Percentiles rank a stretch among this genome's conserved stretches.
Conservation (phyloP, 768 basidiomycete genomes). For the Tricholoma terreum region DNA sequence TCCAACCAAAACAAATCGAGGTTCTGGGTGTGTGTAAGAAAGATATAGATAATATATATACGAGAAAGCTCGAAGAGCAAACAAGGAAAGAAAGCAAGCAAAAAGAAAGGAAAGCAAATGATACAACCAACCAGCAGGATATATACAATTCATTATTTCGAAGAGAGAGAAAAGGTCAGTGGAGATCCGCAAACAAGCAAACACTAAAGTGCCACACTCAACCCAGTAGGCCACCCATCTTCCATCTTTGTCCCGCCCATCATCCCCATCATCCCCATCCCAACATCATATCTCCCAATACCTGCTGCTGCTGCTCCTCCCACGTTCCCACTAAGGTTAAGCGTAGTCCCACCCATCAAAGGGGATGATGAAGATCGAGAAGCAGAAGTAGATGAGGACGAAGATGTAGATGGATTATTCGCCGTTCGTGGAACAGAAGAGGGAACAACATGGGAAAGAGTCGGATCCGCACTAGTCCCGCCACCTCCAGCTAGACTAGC, state of each 20-base stretch:
- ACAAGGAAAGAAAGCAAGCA: not conserved
- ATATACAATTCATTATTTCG: not conserved
- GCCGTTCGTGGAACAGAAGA: not conserved
- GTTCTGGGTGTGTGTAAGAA: not conserved
- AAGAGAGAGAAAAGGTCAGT: not conserved
- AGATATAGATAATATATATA: not conserved
- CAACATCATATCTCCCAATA: not conserved
- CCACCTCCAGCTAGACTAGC: conserved; percentile 20
- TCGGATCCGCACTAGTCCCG: not conserved
- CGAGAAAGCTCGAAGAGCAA: not conserved
- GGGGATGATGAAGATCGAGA: conserved; percentile 2
- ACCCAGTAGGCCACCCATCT: conserved; percentile 10
- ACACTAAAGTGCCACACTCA: conserved; percentile 1
- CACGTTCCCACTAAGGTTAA: not conserved
- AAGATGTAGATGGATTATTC: not conserved
- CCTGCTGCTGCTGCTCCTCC: not conserved
- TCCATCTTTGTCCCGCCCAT: conserved; percentile 9
- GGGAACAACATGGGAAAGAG: not conserved
- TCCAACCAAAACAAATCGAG: not conserved
- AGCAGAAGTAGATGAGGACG: not conserved
- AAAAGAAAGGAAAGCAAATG: too few species aligned
- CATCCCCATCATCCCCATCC: not conserved
- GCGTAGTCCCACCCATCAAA: not conserved
- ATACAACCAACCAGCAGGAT: not conserved
- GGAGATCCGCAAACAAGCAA: not conserved